phyloP scores from a whole-genome alignment of 1,284 basidiomycete genomes.

The Irpex rosettiformis region DNA sequence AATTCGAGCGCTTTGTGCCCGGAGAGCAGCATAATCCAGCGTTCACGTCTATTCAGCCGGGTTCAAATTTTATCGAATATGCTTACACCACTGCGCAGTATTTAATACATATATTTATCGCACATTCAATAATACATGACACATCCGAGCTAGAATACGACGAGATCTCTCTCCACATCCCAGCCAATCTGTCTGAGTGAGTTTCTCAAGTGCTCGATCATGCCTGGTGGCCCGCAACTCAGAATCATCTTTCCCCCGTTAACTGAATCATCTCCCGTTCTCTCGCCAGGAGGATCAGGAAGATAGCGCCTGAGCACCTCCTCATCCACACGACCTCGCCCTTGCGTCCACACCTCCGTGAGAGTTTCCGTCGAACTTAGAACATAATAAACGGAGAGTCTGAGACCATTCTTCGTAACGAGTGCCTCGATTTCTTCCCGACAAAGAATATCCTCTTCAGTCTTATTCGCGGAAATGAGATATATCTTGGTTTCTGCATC shows the following conservation, averaged over 20 bases:
- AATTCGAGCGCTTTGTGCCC: too few relatives aligned
- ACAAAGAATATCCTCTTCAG: conserved; percentile 51
- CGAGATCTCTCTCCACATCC: conserved; percentile 24
- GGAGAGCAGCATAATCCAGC: too few relatives aligned
- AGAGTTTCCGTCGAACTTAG: conserved; percentile 27
- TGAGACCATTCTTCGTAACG: conserved; percentile 26
- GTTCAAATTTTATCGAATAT: too few relatives aligned
- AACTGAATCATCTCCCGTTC: conserved; percentile 13
- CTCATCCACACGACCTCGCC: conserved; percentile 41
- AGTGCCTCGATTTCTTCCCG: conserved; percentile 48
- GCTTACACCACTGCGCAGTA: too few relatives aligned
- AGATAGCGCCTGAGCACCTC: conserved; percentile 39
- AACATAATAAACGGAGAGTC: conserved; percentile 46
- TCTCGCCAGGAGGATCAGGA: conserved; percentile 27
- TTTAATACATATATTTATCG: too few relatives aligned
- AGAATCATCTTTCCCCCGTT: conserved; percentile 38
- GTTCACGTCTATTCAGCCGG: too few relatives aligned
- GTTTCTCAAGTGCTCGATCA: conserved; percentile 32
- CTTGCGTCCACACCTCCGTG: conserved; percentile 37
- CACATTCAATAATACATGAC: too few relatives aligned
- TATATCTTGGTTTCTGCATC: conserved; percentile 43
- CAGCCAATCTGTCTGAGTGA: conserved; percentile 25
- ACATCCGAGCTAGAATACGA: conserved; percentile 30
- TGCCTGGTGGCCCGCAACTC: conserved; percentile 51
- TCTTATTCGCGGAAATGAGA: conserved; percentile 52